Evolutionary conservation across 1,284 basidiomycete genomes (phyloP), one percentile per base, ranked within the genome.

Genomic region (Boletus smithii): DNA sequence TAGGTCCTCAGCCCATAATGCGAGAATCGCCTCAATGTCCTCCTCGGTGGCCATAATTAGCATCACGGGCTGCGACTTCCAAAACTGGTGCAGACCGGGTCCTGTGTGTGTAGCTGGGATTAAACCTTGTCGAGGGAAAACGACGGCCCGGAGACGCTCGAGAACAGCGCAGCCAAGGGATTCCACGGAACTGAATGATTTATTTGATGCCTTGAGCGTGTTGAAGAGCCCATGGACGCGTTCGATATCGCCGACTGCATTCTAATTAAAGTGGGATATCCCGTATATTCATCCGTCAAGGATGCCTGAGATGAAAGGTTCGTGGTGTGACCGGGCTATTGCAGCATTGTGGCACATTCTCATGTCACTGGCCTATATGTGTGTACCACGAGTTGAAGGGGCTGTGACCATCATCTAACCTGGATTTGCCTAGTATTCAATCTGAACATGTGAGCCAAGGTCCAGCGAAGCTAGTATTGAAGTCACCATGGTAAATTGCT

Each of bases 11-110:
- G 49, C 23, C 32, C 29, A 49, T 39, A 44, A 47, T 50, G 49
- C 51, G 49, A 45, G 53, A 57, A 64, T 39, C 38, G 36, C 40
- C 39, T 53, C 29, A 35, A 46, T 30, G 48, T 51, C 50, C 55
- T 59, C 66, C 50, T 65, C 58, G 53, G 55, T 49, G 47, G 22
- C 35, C 59, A 54, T 50, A 63, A 61, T 67, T 54, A 56, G 55
- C 43, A 46, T 54, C 37, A 36, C 47, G 48, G 38, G 37, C 31
- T 48, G 17, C 37, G 44, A 36, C 41, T 53, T 65, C 63, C 42
- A 46, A 60, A 51, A 53, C 53, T 44, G 43, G 41, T 38, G 34
- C 32, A 40, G 47, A 57, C 42, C 36, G 43, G 30, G 44, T 26
- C 41, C 49, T 59, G 60, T 59, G 53, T 45, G 39, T 27, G 53